Base-by-base conservation (phyloP, 2,329 filamentous ascomycete species). In the Colletotrichum agaves region DNA sequence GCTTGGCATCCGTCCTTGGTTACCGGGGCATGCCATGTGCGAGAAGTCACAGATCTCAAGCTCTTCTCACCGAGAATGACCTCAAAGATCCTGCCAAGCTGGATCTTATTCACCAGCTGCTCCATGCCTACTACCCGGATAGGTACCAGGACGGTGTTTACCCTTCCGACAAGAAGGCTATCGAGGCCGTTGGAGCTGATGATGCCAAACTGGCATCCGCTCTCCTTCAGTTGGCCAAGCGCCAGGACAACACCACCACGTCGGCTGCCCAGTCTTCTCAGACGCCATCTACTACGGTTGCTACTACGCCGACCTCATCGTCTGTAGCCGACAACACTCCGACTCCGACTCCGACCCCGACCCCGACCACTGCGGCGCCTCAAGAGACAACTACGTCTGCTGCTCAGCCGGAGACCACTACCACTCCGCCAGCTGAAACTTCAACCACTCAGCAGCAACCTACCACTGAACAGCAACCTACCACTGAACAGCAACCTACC, bases 141-240 rank as follows among this genome's bases (percentile, higher is more conserved):
- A 87, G 87, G 74, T 93, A 90, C 78, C 85, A 88, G 75, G 86
- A 92, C 74, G 91, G 90, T 66, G 84, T 92, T 63, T 92, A 90
- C 76, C 84, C 87, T 70, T 87, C 88, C 70, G 90, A 91, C 73
- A 84, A 83, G 71, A 82, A 84, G 11, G 90, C 89, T 27, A 82
- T 91, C 61, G 87, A 91, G 76, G 87, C 85, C 37, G 83, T 91
- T 31, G 86, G 89, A 78, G 81, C 82, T 47, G 84, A 86, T 70
- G 85, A 92, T 74, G 85, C 88, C 21, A 82, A 85, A 41, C 81
- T 92, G 41, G 89, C 90, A 17, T 87, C 84, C 10, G 86, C 87
- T 65, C 81, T 93, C 70, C 83, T 91, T 62, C 86, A 88, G 64
- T 79, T 93, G 63, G 91, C 87, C 41, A 89, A 88, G 78, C 86